phyloP scores from a whole-genome alignment of 257 asterid genomes.

The Leonotis leonurus region DNA sequence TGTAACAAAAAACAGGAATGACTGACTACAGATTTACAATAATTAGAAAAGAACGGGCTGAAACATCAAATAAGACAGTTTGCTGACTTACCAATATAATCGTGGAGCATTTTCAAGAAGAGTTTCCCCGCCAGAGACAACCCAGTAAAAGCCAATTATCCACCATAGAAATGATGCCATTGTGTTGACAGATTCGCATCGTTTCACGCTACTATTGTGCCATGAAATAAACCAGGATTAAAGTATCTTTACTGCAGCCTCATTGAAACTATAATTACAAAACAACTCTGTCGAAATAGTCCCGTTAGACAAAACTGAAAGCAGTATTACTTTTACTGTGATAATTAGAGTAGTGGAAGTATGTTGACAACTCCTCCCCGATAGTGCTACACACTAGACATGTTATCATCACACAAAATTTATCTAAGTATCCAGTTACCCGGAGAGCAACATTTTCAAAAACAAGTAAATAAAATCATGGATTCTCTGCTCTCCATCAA shows the following conservation, averaged over 20 bases:
- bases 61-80: slow-evolving; percentile 7
- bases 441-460: not conserved
- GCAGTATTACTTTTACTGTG: no score
- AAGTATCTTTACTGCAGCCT: not conserved
- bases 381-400: no score
- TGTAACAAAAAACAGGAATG: not conserved
- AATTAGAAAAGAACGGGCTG: not conserved
- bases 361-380: no score
- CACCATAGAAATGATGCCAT: slow-evolving; percentile 90
- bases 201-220: slow-evolving; percentile 49
- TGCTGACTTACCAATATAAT: slow-evolving; percentile 63
- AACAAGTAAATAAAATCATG: not conserved
- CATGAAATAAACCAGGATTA: slow-evolving; percentile 14
- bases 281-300: no score
- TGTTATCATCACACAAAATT: no score
- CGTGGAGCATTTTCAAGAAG: slow-evolving; percentile 71
- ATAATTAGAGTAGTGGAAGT: no score
- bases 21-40: not conserved
- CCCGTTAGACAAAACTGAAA: no score
- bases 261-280: not conserved
- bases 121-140: slow-evolving; percentile 71
- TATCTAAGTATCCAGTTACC: not conserved
- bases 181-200: slow-evolving; percentile 85
- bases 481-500: not conserved
- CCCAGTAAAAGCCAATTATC: slow-evolving; percentile 95